Base-by-base conservation (phyloP, 805 yeast species). In the Candida pini region DNA sequence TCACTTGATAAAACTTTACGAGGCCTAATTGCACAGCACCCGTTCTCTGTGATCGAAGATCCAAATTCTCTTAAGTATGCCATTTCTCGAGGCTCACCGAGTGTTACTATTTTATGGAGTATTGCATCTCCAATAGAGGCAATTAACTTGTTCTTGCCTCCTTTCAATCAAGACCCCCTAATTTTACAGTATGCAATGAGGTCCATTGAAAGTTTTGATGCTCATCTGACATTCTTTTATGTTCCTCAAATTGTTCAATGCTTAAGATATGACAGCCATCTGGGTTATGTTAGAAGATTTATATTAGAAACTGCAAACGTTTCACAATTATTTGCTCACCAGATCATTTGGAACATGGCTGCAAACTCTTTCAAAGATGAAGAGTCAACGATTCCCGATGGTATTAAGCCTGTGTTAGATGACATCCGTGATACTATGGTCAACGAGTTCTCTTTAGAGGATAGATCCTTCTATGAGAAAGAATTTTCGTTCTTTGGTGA, bases 231-330 rank as follows among this genome's bases (percentile, higher is more conserved):
- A 0, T 92, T 94, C 64, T 92, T 94, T 58, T 92, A 94, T 53
- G 97, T 92, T 34, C 99, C 99, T 2, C 98, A 92, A 57, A 87
- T 92, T 58, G 98, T 92, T 15, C 99, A 92, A 62, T 73, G 86
- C 43, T 68, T 92, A 47, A 73, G 97, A 44, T 81, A 80, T 55
- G 98, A 92, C 55, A 26, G 38, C 18, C 60, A 60, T 9, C 65
- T 74, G 29, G 97, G 97, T 1, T 89, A 87, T 49, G 94, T 90
- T 29, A 87, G 85, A 48, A 72, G 87, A 47, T 86, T 84, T 54
- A 88, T 92, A 43, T 63, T 90, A 36, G 97, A 92, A 56, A 86
- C 97, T 1, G 97, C 95, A 2, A 79, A 82, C 53, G 85, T 88
- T 10, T 81, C 92, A 18, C 94, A 85, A 46, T 66, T 90, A 42